Percentiles rank a stretch among this genome's conserved stretches.
These are phyloP conservation scores for Eremothecium gossypii DNA, from an alignment of 1,139 yeast species.

Conservation along the genomic window DNA sequence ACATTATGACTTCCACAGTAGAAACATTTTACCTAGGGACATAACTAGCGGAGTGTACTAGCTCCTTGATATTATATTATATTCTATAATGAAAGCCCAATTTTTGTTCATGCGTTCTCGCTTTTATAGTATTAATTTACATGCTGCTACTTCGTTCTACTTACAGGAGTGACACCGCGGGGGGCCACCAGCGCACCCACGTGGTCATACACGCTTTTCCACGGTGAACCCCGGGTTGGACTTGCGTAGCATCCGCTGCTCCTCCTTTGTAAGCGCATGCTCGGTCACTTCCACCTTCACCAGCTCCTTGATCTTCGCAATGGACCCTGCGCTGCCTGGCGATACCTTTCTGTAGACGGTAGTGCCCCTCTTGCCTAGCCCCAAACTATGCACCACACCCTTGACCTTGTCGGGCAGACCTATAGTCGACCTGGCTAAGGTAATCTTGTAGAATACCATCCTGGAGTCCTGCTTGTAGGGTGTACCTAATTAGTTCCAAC, in stretches of 20 bases:
- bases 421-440: constrained; percentile 72
- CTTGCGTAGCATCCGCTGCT: constrained; percentile 50
- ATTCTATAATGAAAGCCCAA: neutral
- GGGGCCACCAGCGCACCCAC: neutral
- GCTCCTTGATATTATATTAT: neutral
- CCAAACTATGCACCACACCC: constrained; percentile 61
- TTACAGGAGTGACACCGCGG: constrained; percentile 4
- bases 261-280: constrained; percentile 37
- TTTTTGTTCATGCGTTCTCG: neutral
- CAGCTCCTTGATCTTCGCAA: constrained; percentile 76
- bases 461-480: neutral
- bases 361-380: constrained; percentile 66
- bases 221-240: constrained; percentile 51
- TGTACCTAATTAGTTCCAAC: no score
- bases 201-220: constrained; percentile 27
- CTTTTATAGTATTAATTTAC: neutral
- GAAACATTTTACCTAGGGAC: constrained; percentile 10
- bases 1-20: constrained; percentile 6
- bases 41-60: constrained; percentile 7
- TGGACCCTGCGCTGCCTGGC: constrained; percentile 77
- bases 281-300: constrained; percentile 77
- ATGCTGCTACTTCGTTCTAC: constrained; percentile 2
- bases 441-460: constrained; percentile 50
- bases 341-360: constrained; percentile 65
- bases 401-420: constrained; percentile 69